phyloP scores from a whole-genome alignment of 352 stramenopile genomes.

The Pythium phragmitis region DNA sequence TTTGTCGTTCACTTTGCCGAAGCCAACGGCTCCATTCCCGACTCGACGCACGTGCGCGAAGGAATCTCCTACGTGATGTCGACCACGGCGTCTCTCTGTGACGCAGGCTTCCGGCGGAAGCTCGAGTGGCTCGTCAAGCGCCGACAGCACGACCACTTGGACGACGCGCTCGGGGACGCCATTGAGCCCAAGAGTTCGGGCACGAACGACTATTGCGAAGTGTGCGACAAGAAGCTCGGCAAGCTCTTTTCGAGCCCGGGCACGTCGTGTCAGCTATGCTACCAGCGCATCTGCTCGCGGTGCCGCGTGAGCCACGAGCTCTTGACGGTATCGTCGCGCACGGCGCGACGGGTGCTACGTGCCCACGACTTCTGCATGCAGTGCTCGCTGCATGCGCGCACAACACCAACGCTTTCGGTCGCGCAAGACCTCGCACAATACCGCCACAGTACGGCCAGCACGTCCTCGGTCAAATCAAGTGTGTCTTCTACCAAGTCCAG shows the following conservation, averaged over 20 bases:
- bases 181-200: conserved; percentile 15
- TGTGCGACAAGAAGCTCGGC: conserved; percentile 12
- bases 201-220: conserved; percentile 5
- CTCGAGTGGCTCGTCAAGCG: conserved; percentile 40
- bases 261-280: conserved; percentile 23
- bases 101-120: conserved; percentile 46
- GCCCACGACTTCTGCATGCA: conserved; percentile 7
- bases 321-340: neutral
- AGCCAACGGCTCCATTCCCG: conserved; percentile 7
- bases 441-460: neutral
- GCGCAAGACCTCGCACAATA: neutral
- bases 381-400: conserved; percentile 1
- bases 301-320: conserved; percentile 17
- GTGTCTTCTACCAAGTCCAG: neutral
- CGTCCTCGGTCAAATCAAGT: too few relatives aligned
- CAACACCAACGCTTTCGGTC: neutral
- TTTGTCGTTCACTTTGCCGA: conserved; percentile 46
- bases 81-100: neutral
- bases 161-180: neutral
- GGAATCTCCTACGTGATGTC: conserved; percentile 27
- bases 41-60: conserved; percentile 26
- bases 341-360: neutral
- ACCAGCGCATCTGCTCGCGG: conserved; percentile 17
- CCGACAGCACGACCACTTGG: neutral
- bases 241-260: conserved; percentile 5